Base-by-base conservation (phyloP, 108 stramenopile genomes). In the Parmales sp. region DNA sequence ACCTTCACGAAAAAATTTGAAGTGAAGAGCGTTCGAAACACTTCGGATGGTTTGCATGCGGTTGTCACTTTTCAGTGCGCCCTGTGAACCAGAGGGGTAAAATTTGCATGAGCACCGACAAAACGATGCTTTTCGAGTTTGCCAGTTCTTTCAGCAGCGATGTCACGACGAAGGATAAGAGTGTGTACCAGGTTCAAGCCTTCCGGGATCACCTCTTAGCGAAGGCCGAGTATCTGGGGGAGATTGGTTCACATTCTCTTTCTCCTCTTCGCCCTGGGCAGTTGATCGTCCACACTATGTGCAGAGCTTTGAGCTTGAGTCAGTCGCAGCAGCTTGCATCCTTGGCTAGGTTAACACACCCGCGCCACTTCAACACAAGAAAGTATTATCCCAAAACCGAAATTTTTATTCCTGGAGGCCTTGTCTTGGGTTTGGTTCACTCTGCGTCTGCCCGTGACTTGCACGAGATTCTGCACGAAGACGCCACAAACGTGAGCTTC, bases 401-500 rank as follows among this genome's bases (percentile, higher is more conserved):
- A 43, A 75, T 88, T 18, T 72, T 80, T 45, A 75, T 90, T 19
- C 89, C 88, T 7, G 89, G 86, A 19, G 91, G 91, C 11, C 69
- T 92, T 45, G 87, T 92, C 39, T 65, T 90, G 6, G 91, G 87
- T 18, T 50, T 92, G 28, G 65, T 81, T 26, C 48, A 80, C 66
- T 76, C 77, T 7, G 82, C 86, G 3, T 74, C 88, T 7, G 74
- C 86, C 38, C 71, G 89, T 26, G 91, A 92, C 66, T 76, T 92
- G 29, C 91, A 92, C 71, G 89, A 92, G 76, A 64, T 83, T 1
- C 83, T 90, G 8, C 85, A 87, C 67, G 92, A 93, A 73, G 88
- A 90, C 67, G 74, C 90, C 38, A 48, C 79, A 34, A 76, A 81
- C 65, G 86, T 86, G 43, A 76, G 74, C 67, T 90, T 84, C 77